Evolutionary conservation across 2,329 filamentous ascomycete genomes (phyloP).

Genomic region (Alternaria triticina): DNA sequence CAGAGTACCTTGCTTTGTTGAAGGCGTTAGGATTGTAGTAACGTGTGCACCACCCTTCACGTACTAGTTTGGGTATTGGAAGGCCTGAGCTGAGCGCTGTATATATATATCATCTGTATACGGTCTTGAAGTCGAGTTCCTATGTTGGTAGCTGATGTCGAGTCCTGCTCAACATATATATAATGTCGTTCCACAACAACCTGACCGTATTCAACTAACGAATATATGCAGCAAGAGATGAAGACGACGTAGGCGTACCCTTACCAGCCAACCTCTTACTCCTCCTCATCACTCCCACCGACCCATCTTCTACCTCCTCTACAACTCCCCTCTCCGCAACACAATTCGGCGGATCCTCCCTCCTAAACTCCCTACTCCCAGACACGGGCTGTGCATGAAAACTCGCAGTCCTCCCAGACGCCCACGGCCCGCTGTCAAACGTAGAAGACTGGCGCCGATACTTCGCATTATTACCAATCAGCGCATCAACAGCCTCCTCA

Average conservation of each 20-base stretch:
- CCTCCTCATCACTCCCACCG: background rate
- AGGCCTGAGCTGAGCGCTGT: too few species aligned
- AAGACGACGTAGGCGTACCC: background rate
- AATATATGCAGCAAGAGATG: too few species aligned
- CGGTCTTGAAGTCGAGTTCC: too few species aligned
- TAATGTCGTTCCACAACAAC: too few species aligned
- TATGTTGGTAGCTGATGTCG: too few species aligned
- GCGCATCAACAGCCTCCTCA: background rate
- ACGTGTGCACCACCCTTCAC: too few species aligned
- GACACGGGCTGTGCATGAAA: slow-evolving; percentile 26
- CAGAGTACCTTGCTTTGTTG: too few species aligned
- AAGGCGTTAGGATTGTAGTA: too few species aligned
- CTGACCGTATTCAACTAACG: too few species aligned
- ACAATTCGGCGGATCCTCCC: slow-evolving; percentile 18
- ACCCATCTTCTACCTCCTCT: background rate
- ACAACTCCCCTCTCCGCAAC: background rate
- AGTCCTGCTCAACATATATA: too few species aligned
- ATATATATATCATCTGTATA: too few species aligned
- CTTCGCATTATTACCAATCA: background rate
- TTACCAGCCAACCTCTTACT: background rate
- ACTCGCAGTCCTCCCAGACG: slow-evolving; percentile 9
- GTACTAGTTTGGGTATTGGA: too few species aligned
- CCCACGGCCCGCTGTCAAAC: slow-evolving; percentile 5
- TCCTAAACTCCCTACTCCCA: slow-evolving; percentile 16
- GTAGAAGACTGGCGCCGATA: slow-evolving; percentile 14